Evolutionary conservation across 768 basidiomycete species (phyloP).

Genomic region (Suillus decipiens): DNA sequence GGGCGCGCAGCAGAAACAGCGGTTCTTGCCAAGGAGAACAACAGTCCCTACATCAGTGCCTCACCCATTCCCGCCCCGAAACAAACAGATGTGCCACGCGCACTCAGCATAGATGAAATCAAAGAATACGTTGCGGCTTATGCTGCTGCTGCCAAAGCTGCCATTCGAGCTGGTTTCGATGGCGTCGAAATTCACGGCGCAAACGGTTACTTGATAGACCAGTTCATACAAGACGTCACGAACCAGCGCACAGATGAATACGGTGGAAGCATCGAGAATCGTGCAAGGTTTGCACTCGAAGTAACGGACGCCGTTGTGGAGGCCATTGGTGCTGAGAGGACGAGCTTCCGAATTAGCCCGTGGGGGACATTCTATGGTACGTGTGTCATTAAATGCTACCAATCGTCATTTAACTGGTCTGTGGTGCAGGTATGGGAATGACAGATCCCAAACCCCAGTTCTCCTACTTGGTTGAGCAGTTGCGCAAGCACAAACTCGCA

Average conservation of each 20-base stretch:
- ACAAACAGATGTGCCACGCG: conserved; percentile 19
- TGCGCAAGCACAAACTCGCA: conserved; percentile 43
- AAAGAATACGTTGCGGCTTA: conserved; percentile 31
- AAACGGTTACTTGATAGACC: conserved; percentile 53
- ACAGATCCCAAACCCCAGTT: conserved; percentile 56
- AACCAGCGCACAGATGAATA: conserved; percentile 66
- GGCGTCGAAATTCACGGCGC: conserved; percentile 47
- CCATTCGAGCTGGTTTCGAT: conserved; percentile 45
- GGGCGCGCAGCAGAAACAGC: too few relatives aligned
- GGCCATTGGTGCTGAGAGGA: conserved; percentile 54
- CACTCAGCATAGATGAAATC: conserved; percentile 33
- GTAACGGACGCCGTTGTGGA: conserved; percentile 51
- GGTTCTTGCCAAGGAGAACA: too few relatives aligned
- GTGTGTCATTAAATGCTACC: not conserved
- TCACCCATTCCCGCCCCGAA: conserved; percentile 13
- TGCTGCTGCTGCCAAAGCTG: conserved; percentile 34
- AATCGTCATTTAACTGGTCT: conserved; percentile 18
- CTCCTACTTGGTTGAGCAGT: conserved; percentile 44
- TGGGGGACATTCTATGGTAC: conserved; percentile 39
- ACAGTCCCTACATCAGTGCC: too few relatives aligned
- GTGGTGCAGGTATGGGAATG: conserved; percentile 49
- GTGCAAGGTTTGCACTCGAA: conserved; percentile 58
- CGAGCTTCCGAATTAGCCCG: conserved; percentile 58
- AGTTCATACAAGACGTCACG: conserved; percentile 59
- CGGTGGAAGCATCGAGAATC: conserved; percentile 65